Percentiles rank a stretch among this genome's conserved stretches.
Conservation (phyloP, 2,329 filamentous ascomycete genomes). For the Aspergillus quadrilineatus region DNA sequence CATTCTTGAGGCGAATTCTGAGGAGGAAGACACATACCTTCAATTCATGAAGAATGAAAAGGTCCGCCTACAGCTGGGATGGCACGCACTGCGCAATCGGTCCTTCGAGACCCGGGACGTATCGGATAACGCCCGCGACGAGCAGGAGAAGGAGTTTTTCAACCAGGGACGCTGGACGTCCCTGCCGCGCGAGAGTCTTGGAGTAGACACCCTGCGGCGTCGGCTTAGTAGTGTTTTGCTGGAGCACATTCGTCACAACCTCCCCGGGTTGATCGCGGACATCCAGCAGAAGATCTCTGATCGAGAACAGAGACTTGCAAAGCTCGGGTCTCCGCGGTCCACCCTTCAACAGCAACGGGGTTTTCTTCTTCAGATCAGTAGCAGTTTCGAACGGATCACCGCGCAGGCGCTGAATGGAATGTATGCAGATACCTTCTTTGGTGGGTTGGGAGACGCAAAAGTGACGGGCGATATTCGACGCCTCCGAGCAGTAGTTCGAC, state of each 20-base stretch:
- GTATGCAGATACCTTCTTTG: slow-evolving; percentile 45
- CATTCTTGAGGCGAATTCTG: slow-evolving; percentile 35
- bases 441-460: slow-evolving; percentile 13
- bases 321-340: slow-evolving; percentile 26
- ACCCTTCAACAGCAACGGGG: slow-evolving; percentile 27
- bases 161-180: slow-evolving; percentile 25
- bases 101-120: slow-evolving; percentile 35
- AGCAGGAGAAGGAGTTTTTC: slow-evolving; percentile 37
- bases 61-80: slow-evolving; percentile 46
- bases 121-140: slow-evolving; percentile 30
- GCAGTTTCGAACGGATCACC: slow-evolving; percentile 40
- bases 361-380: slow-evolving; percentile 37
- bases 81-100: slow-evolving; percentile 51
- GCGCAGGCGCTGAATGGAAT: slow-evolving; percentile 42
- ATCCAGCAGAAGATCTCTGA: slow-evolving; percentile 33
- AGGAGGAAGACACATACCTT: slow-evolving; percentile 36
- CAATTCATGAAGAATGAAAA: slow-evolving; percentile 44
- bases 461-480: slow-evolving; percentile 23
- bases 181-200: slow-evolving; percentile 28
- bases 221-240: slow-evolving; percentile 41
- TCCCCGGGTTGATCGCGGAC: slow-evolving; percentile 40
- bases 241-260: slow-evolving; percentile 26
- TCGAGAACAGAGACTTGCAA: slow-evolving; percentile 30
- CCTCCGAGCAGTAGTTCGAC: slow-evolving; percentile 29
- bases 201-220: slow-evolving; percentile 36